phyloP scores from a whole-genome alignment of 305 asterid species.

The Fraxinus latifolia region DNA sequence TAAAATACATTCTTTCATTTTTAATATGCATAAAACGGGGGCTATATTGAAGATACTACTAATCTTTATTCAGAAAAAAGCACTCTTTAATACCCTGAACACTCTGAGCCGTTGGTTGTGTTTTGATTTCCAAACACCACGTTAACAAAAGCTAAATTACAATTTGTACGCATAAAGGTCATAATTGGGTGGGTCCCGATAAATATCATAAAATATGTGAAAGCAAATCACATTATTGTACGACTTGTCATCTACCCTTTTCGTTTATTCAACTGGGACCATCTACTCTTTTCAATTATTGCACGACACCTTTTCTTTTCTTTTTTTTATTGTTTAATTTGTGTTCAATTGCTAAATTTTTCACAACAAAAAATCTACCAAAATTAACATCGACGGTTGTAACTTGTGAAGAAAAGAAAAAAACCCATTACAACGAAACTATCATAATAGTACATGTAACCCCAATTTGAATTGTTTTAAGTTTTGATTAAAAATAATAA shows the following conservation, averaged over 20 bases:
- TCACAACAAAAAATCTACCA: not conserved
- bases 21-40: too few relatives aligned
- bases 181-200: not conserved
- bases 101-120: not conserved
- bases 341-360: not conserved
- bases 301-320: too few relatives aligned
- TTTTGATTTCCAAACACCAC: not conserved
- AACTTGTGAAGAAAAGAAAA: too few relatives aligned
- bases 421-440: not conserved
- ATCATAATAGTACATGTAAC: not conserved
- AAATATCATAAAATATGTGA: too few relatives aligned
- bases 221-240: not conserved
- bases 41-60: too few relatives aligned
- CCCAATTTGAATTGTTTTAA: not conserved
- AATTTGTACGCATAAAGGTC: not conserved
- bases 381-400: too few relatives aligned
- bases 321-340: too few relatives aligned
- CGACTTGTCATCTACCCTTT: not conserved
- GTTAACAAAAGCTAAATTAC: not conserved
- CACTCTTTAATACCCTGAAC: not conserved
- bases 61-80: too few relatives aligned
- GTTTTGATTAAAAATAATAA: too few relatives aligned
- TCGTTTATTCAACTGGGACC: too few relatives aligned
- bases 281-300: too few relatives aligned
- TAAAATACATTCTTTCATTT: too few relatives aligned